Base-by-base conservation (phyloP, 1,139 yeast species). In the Diutina catenulata region DNA sequence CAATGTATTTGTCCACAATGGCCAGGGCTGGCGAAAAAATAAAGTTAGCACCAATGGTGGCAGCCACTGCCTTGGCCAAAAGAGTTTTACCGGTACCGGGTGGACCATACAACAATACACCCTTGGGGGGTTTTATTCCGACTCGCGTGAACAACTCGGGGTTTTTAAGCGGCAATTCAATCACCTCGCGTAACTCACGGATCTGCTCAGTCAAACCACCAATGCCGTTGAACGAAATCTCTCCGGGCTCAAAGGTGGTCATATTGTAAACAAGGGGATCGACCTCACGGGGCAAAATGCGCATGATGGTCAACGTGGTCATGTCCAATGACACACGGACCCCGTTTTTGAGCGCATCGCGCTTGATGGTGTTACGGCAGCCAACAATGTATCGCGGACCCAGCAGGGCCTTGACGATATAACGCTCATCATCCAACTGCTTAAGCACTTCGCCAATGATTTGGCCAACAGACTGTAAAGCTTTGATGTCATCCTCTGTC, bases 321-420 rank as follows among this genome's bases (percentile, higher is more conserved):
- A 93, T 93, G 59, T 93, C 99, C 47, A 93, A 70, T 15, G 97
- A 91, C 37, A 93, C 99, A 53, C 99, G 74, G 16, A 88, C 91
- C 37, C 98, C 98, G 58, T 88, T 94, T 60, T 84, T 80, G 52
- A 93, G 70, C 43, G 72, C 74, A 36, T 80, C 83, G 52, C 83
- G 80, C 55, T 81, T 83, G 54, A 93, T 86, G 35, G 95, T 83
- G 58, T 87, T 87, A 54, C 98, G 77, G 59, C 95, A 93, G 36
- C 97, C 97, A 40, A 93, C 98, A 51, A 93, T 91, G 56, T 93
- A 93, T 52, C 99, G 75, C 28, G 99, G 99, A 3, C 99, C 99
- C 39, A 91, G 80, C 5, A 95, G 82, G 2, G 98, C 97, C 63
- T 93, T 93, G 37, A 93, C 98, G 48, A 93, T 93, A 56, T 80